Conservation (phyloP, 352 stramenopile species). For the Phytophthora citrophthora region DNA sequence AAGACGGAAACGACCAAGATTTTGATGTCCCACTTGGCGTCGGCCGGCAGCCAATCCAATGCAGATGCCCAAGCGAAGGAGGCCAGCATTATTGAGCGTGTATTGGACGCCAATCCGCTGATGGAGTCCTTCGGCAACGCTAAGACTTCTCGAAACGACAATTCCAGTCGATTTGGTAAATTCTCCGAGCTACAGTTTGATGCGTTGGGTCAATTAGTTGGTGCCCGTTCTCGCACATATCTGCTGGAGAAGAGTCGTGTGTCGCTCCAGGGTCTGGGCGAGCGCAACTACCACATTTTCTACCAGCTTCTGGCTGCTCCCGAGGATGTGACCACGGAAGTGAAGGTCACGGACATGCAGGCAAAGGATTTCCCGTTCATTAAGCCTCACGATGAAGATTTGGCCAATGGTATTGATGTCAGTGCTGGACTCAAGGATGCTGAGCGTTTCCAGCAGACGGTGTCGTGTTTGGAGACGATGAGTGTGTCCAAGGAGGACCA, state of each 20-base stretch:
- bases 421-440: slow-evolving; percentile 73
- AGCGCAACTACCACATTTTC: slow-evolving; percentile 99
- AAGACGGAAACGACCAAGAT: slow-evolving; percentile 98
- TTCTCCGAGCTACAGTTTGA: slow-evolving; percentile 97
- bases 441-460: slow-evolving; percentile 73
- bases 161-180: slow-evolving; percentile 96
- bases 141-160: slow-evolving; percentile 97
- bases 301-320: slow-evolving; percentile 93
- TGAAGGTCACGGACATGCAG: slow-evolving; percentile 75
- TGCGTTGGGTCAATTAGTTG: slow-evolving; percentile 79
- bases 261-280: slow-evolving; percentile 91
- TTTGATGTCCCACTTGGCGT: slow-evolving; percentile 94
- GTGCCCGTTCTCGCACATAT: slow-evolving; percentile 84
- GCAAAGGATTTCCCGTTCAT: slow-evolving; percentile 87
- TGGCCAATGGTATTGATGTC: slow-evolving; percentile 42
- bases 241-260: slow-evolving; percentile 89
- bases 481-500: slow-evolving; percentile 72
- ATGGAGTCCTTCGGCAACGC: slow-evolving; percentile 97
- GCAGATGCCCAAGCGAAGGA: slow-evolving; percentile 43
- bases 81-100: slow-evolving; percentile 80
- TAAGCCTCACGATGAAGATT: slow-evolving; percentile 44
- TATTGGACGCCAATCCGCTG: slow-evolving; percentile 85
- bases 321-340: slow-evolving; percentile 54
- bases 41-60: slow-evolving; percentile 50
- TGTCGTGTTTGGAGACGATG: slow-evolving; percentile 83